These are phyloP conservation scores for Macrophomina pseudophaseolina DNA, from an alignment of 2,329 filamentous ascomycete genomes.

Conservation along the genomic window DNA sequence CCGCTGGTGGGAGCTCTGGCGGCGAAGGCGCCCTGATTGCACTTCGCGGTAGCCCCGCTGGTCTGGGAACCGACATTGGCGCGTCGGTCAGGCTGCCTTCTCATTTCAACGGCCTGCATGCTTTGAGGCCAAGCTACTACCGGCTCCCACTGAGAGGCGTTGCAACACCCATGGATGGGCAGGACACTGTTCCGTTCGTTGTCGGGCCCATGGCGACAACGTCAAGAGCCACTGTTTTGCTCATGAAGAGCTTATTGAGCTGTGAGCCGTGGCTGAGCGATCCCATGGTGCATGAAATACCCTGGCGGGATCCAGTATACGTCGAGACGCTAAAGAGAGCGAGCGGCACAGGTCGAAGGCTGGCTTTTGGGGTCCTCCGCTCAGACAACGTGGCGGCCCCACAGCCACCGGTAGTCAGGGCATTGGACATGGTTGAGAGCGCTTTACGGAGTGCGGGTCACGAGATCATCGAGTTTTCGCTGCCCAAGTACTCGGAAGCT, in stretches of 20 bases:
- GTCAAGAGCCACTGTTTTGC: slow-evolving; percentile 58
- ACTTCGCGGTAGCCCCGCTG: slow-evolving; percentile 58
- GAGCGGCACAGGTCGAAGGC: slow-evolving; percentile 31
- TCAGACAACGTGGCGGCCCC: not conserved
- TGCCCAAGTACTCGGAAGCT: not conserved
- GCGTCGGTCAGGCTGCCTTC: slow-evolving; percentile 64
- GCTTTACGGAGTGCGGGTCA: slow-evolving; percentile 37
- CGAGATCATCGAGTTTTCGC: slow-evolving; percentile 25
- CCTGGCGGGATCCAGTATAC: slow-evolving; percentile 59
- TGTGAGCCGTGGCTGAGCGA: slow-evolving; percentile 70
- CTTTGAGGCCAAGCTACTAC: slow-evolving; percentile 59
- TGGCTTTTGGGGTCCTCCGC: slow-evolving; percentile 36
- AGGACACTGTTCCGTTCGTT: slow-evolving; percentile 66
- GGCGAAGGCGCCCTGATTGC: slow-evolving; percentile 64
- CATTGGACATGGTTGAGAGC: slow-evolving; percentile 37
- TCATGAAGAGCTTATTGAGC: slow-evolving; percentile 62
- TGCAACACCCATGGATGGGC: slow-evolving; percentile 68
- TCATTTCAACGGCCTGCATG: slow-evolving; percentile 64
- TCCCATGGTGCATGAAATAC: slow-evolving; percentile 68
- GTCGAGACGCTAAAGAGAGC: slow-evolving; percentile 61
- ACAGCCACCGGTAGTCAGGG: slow-evolving; percentile 31
- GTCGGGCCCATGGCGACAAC: slow-evolving; percentile 67
- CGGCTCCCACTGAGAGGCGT: slow-evolving; percentile 52
- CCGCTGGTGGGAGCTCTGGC: slow-evolving; percentile 63
- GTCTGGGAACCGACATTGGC: slow-evolving; percentile 64